phyloP scores from a whole-genome alignment of 208 protist genomes.

The Sergeia podlipaevii region DNA sequence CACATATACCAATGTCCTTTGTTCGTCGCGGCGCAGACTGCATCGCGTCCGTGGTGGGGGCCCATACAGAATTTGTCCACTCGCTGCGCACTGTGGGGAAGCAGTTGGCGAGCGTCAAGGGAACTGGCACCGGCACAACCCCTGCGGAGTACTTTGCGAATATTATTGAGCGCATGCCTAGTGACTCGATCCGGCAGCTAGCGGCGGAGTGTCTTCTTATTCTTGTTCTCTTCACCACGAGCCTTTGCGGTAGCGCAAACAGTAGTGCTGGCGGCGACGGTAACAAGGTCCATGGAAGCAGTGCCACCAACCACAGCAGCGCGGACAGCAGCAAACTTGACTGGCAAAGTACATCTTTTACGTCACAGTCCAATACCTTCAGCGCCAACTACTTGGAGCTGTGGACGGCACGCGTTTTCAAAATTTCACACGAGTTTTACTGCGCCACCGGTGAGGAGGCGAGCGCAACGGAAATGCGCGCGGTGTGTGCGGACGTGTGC shows the following conservation, averaged over 20 bases:
- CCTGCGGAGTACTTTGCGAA: neutral
- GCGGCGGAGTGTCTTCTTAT: constrained; percentile 3
- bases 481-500: neutral
- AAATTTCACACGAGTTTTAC: neutral
- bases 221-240: constrained; percentile 7
- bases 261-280: too few relatives aligned
- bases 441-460: neutral
- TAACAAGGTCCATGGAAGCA: too few relatives aligned
- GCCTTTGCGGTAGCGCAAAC: too few relatives aligned
- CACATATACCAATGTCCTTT: neutral
- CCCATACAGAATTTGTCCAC: neutral
- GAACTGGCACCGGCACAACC: neutral
- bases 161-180: neutral
- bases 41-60: neutral
- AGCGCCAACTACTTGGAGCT: too few relatives aligned
- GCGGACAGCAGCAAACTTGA: too few relatives aligned
- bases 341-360: too few relatives aligned
- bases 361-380: too few relatives aligned
- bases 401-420: neutral
- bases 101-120: too few relatives aligned
- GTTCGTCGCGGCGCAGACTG: constrained; percentile 9
- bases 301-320: too few relatives aligned
- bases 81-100: too few relatives aligned
- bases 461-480: neutral
- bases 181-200: neutral